Base-by-base conservation (phyloP, 1,284 basidiomycete genomes). In the Tilletia setariae region DNA sequence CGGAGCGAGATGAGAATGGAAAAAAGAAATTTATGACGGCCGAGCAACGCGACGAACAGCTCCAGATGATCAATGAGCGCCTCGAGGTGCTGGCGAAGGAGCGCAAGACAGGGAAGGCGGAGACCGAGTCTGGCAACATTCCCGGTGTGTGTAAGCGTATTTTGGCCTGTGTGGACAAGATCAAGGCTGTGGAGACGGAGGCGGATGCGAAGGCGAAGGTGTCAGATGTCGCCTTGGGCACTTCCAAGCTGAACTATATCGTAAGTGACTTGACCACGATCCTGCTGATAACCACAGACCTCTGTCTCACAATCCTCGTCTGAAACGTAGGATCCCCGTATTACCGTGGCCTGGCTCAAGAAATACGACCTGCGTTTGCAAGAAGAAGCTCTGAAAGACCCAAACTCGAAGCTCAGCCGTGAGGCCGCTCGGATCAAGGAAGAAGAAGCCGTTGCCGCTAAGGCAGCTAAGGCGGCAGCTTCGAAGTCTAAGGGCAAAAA, bases 41-140 rank as follows among this genome's bases (percentile, higher is more conserved):
- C 66, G 70, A 72, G 70, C 71, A 74, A 66, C 72, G 80, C 13
- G 74, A 86, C 11, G 86, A 89, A 21, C 87, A 88, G 19, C 85
- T 93, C 64, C 85, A 87, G 68, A 88, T 85, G 28, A 87, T 96
- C 64, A 89, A 93, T 75, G 89, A 88, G 30, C 89, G 93, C 65
- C 90, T 89, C 83, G 87, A 91, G 81, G 86, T 85, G 68, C 86
- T 95, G 70, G 88, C 86, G 76, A 89, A 90, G 82, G 94, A 98
- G 83, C 88, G 93, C 51, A 91, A 92, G 66, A 90, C 89, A 19
- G 85, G 87, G 72, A 90, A 90, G 82, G 89, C 89, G 1, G 85
- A 85, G 68, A 69, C 74, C 30, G 35, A 70, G 28, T 87, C 86
- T 72, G 85, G 76, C 70, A 82, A 79, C 69, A 78, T 81, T 64